Evolutionary conservation across 202 grass and related monocot species (phyloP), one percentile per base, ranked within the genome.

Genomic region (Zoysia matrella): DNA sequence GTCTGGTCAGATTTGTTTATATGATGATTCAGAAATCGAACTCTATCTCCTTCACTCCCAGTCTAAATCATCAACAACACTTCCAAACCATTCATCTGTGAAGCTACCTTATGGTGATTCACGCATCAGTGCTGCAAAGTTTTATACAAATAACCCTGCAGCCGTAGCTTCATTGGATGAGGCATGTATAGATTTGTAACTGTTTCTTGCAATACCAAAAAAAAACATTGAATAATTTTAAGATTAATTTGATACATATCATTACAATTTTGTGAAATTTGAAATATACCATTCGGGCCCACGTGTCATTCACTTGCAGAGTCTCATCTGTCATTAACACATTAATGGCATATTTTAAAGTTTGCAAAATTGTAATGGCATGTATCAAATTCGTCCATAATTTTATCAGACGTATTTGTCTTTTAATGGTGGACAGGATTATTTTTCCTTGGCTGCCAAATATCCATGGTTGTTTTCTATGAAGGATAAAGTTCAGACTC

Each of bases 1-100:
- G 88, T 96, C 96, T 71, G 91, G 96, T 71, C 75, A 80, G 44
- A 83, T 99, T 0, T 96, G 72, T 75, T 90, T 99, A 78, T 95
- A 89, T 47, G 91, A 96, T 86, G 93, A 99, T 90, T 96, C 81
- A 74, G 91, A 93, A 80, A 96, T 96, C 67, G 91, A 94, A 75
- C 85, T 75, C 5, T 96, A 92, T 72, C 85, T 99, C 61, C 73
- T 89, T 72, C 87, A 96, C 44, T 92, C 82, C 55, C 96, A 99
- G 74, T 90, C 86, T 78, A 96, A 91, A 85, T 91, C 90, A 73
- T 58, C 84, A 77, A 75, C 87, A 91, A 87, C 85, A 70, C 71
- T 95, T 78, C 96, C 93, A 11, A 94, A 80, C 18, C 71, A 87
- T 75, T 88, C 90, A 83, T 74, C 70, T 71, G 83, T 92, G 71